These are phyloP conservation scores for Skeletonema marinoi DNA, from an alignment of 108 stramenopile genomes.

Conservation along the genomic window DNA sequence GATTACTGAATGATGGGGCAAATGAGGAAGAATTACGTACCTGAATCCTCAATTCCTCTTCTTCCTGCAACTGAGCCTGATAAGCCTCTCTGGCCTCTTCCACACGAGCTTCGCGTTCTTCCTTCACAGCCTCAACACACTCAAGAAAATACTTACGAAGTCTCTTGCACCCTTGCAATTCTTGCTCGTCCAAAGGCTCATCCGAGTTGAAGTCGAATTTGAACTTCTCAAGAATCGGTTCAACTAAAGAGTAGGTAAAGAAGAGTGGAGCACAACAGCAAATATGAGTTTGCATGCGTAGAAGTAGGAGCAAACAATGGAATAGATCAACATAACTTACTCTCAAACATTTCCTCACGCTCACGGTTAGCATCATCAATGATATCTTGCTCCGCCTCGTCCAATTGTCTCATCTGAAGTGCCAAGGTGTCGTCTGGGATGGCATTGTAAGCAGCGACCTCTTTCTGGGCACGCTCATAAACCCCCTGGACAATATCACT, in stretches of 20 bases:
- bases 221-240: constrained; percentile 37
- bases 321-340: constrained; percentile 6
- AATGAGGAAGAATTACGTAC: not conserved
- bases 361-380: constrained; percentile 30
- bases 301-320: not conserved
- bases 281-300: not conserved
- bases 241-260: constrained; percentile 5
- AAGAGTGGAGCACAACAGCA: not conserved
- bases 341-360: constrained; percentile 20
- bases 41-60: constrained; percentile 6
- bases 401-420: constrained; percentile 43
- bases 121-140: constrained; percentile 20
- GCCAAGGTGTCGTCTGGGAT: constrained; percentile 41
- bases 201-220: constrained; percentile 27
- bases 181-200: constrained; percentile 26
- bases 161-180: constrained; percentile 10
- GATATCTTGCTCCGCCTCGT: constrained; percentile 36
- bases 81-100: constrained; percentile 25
- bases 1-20: not conserved
- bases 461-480: constrained; percentile 32
- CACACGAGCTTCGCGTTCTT: constrained; percentile 31
- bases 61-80: constrained; percentile 14
- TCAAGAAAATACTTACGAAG: constrained; percentile 32
- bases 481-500: constrained; percentile 27
- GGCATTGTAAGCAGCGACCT: constrained; percentile 30